Base-by-base conservation (phyloP, 1,284 basidiomycete species). In the Grifola frondosa region DNA sequence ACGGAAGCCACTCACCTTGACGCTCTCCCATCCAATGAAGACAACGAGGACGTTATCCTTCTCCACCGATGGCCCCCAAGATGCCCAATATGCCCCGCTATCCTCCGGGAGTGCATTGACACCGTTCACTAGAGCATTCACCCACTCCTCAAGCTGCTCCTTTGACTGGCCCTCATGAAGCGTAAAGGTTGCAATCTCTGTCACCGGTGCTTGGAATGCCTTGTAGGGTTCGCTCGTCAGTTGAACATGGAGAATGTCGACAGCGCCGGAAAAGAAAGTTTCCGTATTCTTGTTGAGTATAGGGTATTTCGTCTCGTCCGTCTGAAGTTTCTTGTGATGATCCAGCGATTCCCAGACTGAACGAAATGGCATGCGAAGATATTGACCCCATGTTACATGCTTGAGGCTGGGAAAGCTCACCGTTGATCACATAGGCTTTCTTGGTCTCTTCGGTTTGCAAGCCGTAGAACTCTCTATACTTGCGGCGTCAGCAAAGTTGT, bases 1-100 rank as follows among this genome's bases (percentile, higher is more conserved):
- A 28, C 26, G 3, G 20, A 9, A 21, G 2, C 1, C 6, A 40
- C 52, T 37, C 30, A 58, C 56, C 8, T 56, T 52, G 6, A 58
- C 50, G 19, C 42, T 55, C n/a, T 39, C 39, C 56, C 54, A 58
- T 10, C 57, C 57, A 17, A 58, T 46, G 37, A 54, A 45, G 6
- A 54, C 28, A 3, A 16, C 51, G 5, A 54, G 6, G 7, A 37
- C 30, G 30, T 54, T 31, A 19, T 42, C 41, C 28, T 49, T 46
- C 51, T 56, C 57, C 15, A 45, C 50, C 19, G 37, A 31, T 4
- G 52, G 52, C 6, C 57, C 57, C 52, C 51, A 58, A 19, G 51
- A 41, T 0, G 52, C 44, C 28, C 2, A 50, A 20, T 9, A 38
- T 48, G 17, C 52, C 51, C 6, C 33, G 9, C 29, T 30, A 7